A percentile compares a stretch with the other conserved stretches of the same genome.
Evolutionary conservation across 2,329 filamentous ascomycete species (phyloP).

Genomic region (Hypoxylon sp.): DNA sequence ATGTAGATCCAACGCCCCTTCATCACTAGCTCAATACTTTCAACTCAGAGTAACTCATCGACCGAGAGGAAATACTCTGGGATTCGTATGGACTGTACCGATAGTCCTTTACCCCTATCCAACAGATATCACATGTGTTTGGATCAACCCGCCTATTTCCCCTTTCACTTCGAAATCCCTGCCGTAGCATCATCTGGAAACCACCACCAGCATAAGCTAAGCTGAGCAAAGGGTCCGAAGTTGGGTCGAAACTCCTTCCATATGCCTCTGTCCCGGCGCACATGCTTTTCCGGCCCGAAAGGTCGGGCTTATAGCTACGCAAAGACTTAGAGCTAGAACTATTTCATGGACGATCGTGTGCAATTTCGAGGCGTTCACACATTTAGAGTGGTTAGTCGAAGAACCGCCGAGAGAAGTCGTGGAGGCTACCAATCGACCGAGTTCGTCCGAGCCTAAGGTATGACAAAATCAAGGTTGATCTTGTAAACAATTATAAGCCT

Average conservation of each 20-base stretch:
- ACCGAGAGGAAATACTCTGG: not conserved
- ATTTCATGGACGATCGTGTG: constrained; percentile 9
- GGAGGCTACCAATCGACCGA: constrained; percentile 34
- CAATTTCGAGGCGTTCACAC: constrained; percentile 4
- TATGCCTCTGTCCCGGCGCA: constrained; percentile 15
- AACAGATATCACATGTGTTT: constrained; percentile 12
- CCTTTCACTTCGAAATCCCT: constrained; percentile 2
- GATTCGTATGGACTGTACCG: not conserved
- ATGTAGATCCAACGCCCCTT: not conserved
- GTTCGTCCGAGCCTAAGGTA: constrained; percentile 19
- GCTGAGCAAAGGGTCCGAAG: constrained; percentile 2
- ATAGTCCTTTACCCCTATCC: not conserved
- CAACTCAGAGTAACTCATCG: not conserved
- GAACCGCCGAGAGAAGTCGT: constrained; percentile 17
- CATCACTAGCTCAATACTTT: not conserved
- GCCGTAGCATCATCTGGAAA: constrained; percentile 1
- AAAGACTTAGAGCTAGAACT: constrained; percentile 7
- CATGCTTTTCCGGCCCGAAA: constrained; percentile 26
- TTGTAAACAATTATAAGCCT: constrained; percentile 5
- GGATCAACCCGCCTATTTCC: not conserved
- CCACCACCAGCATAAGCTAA: not conserved
- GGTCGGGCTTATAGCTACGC: constrained; percentile 8
- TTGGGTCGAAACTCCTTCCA: constrained; percentile 6
- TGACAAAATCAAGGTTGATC: constrained; percentile 1
- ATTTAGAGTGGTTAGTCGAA: constrained; percentile 4